Percentiles rank a stretch among this genome's conserved stretches.
These are phyloP conservation scores for Neoarthrinium moseri DNA, from an alignment of 2,329 filamentous ascomycete species.

Conservation along the genomic window DNA sequence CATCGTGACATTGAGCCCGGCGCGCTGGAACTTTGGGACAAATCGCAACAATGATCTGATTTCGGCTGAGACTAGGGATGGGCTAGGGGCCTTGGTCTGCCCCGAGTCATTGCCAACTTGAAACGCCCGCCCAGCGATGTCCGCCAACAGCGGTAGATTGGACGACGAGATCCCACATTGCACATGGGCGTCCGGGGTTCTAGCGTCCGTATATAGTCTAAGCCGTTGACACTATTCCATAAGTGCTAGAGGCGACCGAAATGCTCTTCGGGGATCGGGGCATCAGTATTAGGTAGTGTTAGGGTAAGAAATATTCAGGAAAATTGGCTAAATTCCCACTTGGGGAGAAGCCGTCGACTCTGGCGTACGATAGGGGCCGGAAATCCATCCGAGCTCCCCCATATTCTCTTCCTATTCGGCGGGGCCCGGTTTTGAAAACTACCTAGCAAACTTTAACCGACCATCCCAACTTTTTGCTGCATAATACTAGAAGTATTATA, in stretches of 20 bases:
- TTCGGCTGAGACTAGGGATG: slow-evolving; percentile 1
- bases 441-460: slow-evolving; percentile 1
- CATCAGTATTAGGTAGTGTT: background rate
- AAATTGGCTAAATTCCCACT: slow-evolving; percentile 1
- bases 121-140: background rate
- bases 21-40: background rate
- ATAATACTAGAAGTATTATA: background rate
- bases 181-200: slow-evolving; percentile 1
- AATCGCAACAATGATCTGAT: slow-evolving; percentile 2
- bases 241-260: slow-evolving; percentile 1
- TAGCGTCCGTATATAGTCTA: slow-evolving; percentile 2
- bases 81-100: background rate
- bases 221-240: slow-evolving; percentile 2
- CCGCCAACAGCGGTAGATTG: background rate
- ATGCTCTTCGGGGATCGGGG: background rate
- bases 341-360: background rate
- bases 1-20: background rate
- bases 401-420: background rate
- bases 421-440: background rate
- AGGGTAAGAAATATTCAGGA: background rate
- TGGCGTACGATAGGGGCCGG: background rate
- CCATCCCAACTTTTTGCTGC: background rate
- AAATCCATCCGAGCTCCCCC: slow-evolving; percentile 2
- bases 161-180: background rate
- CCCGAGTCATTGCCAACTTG: slow-evolving; percentile 3